These are phyloP conservation scores for Yamadazyma triangularis DNA, from an alignment of 1,139 yeast genomes.

Conservation along the genomic window DNA sequence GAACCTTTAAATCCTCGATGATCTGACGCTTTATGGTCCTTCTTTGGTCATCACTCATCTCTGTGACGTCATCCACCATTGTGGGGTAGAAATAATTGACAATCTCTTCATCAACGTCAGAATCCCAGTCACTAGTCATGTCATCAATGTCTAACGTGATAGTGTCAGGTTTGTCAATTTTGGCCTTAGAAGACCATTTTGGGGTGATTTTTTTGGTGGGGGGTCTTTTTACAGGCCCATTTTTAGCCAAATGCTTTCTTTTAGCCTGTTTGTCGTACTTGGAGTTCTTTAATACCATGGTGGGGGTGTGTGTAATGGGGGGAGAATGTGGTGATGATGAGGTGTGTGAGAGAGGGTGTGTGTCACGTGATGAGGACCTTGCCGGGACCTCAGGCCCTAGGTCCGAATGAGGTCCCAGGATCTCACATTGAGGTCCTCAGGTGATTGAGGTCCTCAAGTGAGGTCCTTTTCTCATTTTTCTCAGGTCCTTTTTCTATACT, in stretches of 20 bases:
- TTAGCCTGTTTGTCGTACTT: constrained; percentile 47
- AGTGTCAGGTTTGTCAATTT: constrained; percentile 9
- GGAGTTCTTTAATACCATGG: constrained; percentile 41
- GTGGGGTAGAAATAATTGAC: constrained; percentile 41
- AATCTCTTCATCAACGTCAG: constrained; percentile 40
- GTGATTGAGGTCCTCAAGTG: too few relatives aligned
- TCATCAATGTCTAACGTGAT: constrained; percentile 30
- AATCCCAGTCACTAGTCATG: constrained; percentile 35
- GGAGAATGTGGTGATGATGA: too few relatives aligned
- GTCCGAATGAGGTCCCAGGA: too few relatives aligned
- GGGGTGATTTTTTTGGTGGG: constrained; percentile 15
- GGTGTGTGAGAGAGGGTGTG: too few relatives aligned
- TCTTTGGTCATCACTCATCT: constrained; percentile 32
- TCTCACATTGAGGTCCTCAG: too few relatives aligned
- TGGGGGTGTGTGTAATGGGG: constrained; percentile 18
- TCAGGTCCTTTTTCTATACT: too few relatives aligned
- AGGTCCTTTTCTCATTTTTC: neutral
- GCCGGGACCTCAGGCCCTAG: too few relatives aligned
- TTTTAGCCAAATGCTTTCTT: constrained; percentile 34
- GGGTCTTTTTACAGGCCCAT: constrained; percentile 24
- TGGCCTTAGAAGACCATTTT: constrained; percentile 35
- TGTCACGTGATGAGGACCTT: too few relatives aligned
- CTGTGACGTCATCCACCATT: constrained; percentile 17
- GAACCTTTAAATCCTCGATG: constrained; percentile 23
- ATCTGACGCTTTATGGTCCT: constrained; percentile 34